phyloP scores from a whole-genome alignment of 371 early-diverging fungal genomes.

The Gilbertella persicaria region DNA sequence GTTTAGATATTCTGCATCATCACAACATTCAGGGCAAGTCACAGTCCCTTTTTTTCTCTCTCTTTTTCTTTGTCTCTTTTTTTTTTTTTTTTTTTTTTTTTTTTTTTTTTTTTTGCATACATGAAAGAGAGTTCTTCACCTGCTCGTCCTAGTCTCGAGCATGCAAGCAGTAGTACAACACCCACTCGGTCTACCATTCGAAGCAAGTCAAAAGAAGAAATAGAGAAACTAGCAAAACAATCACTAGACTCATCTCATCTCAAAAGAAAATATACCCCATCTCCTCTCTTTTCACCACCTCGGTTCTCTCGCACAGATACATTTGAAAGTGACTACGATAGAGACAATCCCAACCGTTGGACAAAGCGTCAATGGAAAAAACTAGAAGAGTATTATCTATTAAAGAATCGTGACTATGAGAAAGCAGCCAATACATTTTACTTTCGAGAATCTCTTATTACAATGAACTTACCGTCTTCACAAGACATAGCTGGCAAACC shows the following conservation, averaged over 20 bases:
- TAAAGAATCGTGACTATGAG: slow-evolving; percentile 15
- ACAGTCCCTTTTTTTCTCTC: slow-evolving; percentile 7
- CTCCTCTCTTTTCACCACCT: neutral
- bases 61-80: neutral
- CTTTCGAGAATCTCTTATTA: slow-evolving; percentile 5
- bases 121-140: neutral
- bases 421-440: slow-evolving; percentile 19
- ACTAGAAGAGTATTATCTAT: slow-evolving; percentile 20
- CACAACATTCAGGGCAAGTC: neutral
- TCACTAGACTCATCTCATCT: neutral
- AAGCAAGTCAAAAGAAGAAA: neutral
- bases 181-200: neutral
- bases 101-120: neutral
- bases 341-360: slow-evolving; percentile 8
- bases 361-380: slow-evolving; percentile 20
- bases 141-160: neutral
- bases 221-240: neutral
- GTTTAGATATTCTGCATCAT: neutral
- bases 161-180: neutral
- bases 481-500: neutral
- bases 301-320: neutral
- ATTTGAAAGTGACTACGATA: slow-evolving; percentile 8
- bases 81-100: neutral
- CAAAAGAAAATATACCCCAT: neutral
- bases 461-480: neutral